Conservation (phyloP, 1,139 yeast genomes). For the Taphrina deformans region DNA sequence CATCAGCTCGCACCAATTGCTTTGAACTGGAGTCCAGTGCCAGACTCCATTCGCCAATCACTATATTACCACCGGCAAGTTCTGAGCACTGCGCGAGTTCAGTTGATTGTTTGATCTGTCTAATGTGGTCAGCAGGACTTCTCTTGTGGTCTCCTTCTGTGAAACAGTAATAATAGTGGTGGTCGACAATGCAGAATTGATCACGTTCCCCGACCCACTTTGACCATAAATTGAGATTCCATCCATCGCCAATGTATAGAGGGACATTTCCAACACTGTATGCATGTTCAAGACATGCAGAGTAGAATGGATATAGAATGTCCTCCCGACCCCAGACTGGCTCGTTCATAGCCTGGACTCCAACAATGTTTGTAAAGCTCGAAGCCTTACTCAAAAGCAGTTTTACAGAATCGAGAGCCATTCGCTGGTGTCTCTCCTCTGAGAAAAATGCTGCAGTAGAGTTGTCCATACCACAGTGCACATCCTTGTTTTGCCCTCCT, state of each 20-base stretch:
- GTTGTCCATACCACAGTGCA: conserved; percentile 73
- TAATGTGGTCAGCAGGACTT: conserved; percentile 62
- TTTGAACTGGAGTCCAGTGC: conserved; percentile 77
- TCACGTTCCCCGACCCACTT: conserved; percentile 54
- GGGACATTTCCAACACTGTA: conserved; percentile 64
- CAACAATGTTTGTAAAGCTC: conserved; percentile 66
- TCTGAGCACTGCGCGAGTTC: conserved; percentile 46
- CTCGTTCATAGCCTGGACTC: conserved; percentile 83
- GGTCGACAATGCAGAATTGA: conserved; percentile 56
- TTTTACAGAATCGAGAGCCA: conserved; percentile 56
- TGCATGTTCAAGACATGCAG: conserved; percentile 64
- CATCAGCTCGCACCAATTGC: conserved; percentile 53
- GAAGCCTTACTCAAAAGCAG: conserved; percentile 64
- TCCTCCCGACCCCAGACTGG: conserved; percentile 61
- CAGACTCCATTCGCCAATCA: conserved; percentile 89
- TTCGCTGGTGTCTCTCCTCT: conserved; percentile 46
- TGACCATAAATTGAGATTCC: conserved; percentile 85
- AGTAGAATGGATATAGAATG: conserved; percentile 56
- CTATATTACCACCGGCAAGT: conserved; percentile 57
- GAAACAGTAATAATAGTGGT: conserved; percentile 84
- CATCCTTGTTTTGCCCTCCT: conserved; percentile 83
- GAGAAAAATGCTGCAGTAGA: conserved; percentile 67
- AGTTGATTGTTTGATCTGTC: conserved; percentile 45
- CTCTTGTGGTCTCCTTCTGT: conserved; percentile 70
- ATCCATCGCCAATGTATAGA: conserved; percentile 83